Conservation (phyloP, 768 basidiomycete genomes). For the Tephrocybe rancida region DNA sequence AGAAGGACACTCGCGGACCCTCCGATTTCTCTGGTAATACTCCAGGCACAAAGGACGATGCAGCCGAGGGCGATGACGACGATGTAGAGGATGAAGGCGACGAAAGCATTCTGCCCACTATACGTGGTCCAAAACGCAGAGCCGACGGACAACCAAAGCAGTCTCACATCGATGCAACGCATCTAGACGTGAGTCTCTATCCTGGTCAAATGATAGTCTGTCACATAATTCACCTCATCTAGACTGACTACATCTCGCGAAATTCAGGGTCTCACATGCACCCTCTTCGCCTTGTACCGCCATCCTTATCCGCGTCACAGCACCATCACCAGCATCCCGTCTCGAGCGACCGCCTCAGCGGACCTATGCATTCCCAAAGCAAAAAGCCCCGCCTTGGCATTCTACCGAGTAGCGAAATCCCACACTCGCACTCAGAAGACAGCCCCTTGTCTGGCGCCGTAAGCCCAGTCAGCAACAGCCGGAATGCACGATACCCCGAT, state of each 20-base stretch:
- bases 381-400: conserved; percentile 15
- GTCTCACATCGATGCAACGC: conserved; percentile 18
- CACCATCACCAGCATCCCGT: conserved; percentile 26
- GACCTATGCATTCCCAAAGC: conserved; percentile 20
- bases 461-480: conserved; percentile 16
- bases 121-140: conserved; percentile 29
- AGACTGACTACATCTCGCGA: conserved; percentile 25
- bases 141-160: conserved; percentile 35
- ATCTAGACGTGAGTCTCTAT: conserved; percentile 14
- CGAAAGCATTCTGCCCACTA: conserved; percentile 19
- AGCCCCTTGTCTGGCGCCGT: conserved; percentile 14
- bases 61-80: conserved; percentile 39
- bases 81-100: conserved; percentile 39
- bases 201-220: not conserved
- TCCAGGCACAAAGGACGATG: conserved; percentile 30
- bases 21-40: conserved; percentile 45
- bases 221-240: not conserved
- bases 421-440: conserved; percentile 28
- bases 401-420: conserved; percentile 2
- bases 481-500: conserved; percentile 14
- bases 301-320: conserved; percentile 28
- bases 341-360: conserved; percentile 29
- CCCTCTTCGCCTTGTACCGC: conserved; percentile 23
- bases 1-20: conserved; percentile 48
- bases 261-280: conserved; percentile 17